Evolutionary conservation across 2,329 filamentous ascomycete genomes (phyloP).

Genomic region (Monilinia laxa): DNA sequence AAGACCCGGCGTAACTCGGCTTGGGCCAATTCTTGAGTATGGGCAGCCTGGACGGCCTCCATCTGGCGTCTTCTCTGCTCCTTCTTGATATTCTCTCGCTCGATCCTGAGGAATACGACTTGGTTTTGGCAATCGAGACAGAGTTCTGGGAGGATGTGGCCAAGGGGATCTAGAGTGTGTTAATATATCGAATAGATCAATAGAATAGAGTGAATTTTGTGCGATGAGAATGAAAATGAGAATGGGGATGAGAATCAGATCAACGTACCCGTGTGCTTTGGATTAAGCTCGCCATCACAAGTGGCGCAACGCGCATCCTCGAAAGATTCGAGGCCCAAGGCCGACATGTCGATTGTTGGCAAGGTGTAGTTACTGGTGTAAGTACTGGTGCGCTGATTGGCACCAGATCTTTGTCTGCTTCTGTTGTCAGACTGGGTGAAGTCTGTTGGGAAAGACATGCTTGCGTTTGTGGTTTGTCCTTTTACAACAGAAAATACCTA

Average conservation of each 20-base stretch:
- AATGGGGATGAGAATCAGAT: background rate
- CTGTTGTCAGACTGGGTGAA: background rate
- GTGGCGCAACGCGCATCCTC: background rate
- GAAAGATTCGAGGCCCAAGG: background rate
- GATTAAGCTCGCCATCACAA: background rate
- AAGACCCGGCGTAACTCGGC: background rate
- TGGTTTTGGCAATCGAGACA: background rate
- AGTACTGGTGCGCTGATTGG: background rate
- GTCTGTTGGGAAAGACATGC: constrained; percentile 10
- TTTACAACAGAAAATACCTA: background rate
- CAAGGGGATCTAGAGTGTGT: background rate
- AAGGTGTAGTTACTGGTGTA: background rate
- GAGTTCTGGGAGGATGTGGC: background rate
- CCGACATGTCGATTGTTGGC: background rate
- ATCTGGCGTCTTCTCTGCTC: background rate
- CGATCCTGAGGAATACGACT: background rate
- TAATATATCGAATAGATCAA: background rate
- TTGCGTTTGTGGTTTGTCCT: background rate
- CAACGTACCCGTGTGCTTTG: background rate
- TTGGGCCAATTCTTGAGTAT: background rate
- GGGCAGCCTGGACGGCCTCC: background rate
- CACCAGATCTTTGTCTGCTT: background rate
- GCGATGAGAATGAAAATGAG: background rate
- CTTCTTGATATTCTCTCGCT: background rate
- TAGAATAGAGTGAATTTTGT: too few relatives aligned